Evolutionary conservation across 2,329 filamentous ascomycete species (phyloP), one percentile per base, ranked within the genome.

Genomic region (Fusarium sp.): DNA sequence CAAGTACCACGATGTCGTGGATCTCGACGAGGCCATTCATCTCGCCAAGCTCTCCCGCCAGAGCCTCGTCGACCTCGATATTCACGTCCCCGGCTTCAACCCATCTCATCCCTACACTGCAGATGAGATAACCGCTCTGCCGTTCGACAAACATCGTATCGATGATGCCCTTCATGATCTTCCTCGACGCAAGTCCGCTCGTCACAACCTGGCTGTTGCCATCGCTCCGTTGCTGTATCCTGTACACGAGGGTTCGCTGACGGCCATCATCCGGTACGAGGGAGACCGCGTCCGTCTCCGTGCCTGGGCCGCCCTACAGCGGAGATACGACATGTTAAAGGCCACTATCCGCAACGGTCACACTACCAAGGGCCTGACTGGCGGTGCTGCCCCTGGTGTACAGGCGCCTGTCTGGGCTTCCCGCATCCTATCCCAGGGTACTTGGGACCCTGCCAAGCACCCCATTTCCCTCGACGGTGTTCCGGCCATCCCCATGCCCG

Each of bases 241-340:
- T 5, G 71, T 73, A 18, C 75, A 79, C 31, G 72, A 77, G 11
- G 74, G 75, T 33, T 80, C 79, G 6, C 58, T 81, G 40, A 73
- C 79, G n/a, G 70, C 78, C 46, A 73, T 81, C 18, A 81, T 81
- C 46, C 75, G 78, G 11, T 81, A 80, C 55, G 78, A 81, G 34
- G 74, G 71, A 15, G 78, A 80, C 33, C 77, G 79, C 17, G 78
- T 81, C 8, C 76, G 72, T 13, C 73, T 81, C 22, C 77, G 79
- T 42, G 78, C 73, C 24, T 81, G 78, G 78, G 75, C 75, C 5
- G 74, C 71, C 24, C 58, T 81, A 39, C 79, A 81, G 72, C 76
- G 77, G 34, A 76, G 76, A 56, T 78, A 77, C 58, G 79, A 80
- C 66, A 71, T 75, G 39, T 61, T 81, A 15, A 64, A 71, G 49